Percentiles rank a stretch among this genome's conserved stretches.
These are phyloP conservation scores for Fereydounia khargensis DNA, from an alignment of 1,284 basidiomycete species.

Conservation along the genomic window DNA sequence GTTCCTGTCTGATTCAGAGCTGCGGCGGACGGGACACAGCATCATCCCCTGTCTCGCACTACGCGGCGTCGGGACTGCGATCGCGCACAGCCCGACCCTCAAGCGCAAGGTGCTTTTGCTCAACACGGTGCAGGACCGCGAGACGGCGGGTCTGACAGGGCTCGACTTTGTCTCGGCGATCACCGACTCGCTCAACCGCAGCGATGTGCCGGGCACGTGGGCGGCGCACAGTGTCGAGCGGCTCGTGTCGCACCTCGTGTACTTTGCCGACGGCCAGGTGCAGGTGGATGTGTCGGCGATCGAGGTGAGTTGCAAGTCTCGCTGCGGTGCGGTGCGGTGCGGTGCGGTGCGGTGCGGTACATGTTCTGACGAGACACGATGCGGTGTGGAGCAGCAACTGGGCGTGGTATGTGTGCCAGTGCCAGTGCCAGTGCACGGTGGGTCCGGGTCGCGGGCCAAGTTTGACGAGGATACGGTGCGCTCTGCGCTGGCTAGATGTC, in stretches of 20 bases:
- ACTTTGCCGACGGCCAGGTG: conserved; percentile 16
- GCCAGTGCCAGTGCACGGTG: too few relatives aligned
- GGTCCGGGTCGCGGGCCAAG: too few relatives aligned
- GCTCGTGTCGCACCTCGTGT: conserved; percentile 70
- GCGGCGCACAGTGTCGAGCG: conserved; percentile 36
- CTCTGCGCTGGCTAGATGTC: too few relatives aligned
- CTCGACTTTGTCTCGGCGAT: conserved; percentile 80
- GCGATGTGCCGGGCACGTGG: conserved; percentile 9
- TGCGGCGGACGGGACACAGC: too few relatives aligned
- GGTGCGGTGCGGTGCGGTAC: not conserved
- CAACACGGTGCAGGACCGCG: conserved; percentile 84
- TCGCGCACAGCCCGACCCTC: conserved; percentile 72
- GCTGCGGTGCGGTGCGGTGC: not conserved
- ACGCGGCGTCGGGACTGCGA: conserved; percentile 74
- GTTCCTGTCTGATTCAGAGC: too few relatives aligned
- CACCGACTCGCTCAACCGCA: conserved; percentile 67
- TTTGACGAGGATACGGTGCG: too few relatives aligned
- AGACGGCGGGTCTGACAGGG: conserved; percentile 81
- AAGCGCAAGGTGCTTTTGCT: conserved; percentile 80
- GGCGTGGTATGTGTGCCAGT: too few relatives aligned
- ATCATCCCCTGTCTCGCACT: conserved; percentile 87
- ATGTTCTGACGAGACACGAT: too few relatives aligned
- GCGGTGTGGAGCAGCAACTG: too few relatives aligned
- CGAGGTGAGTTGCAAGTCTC: not conserved
- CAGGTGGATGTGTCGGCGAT: conserved; percentile 4